Conservation (phyloP, 2,329 filamentous ascomycete species). For the Penicillium sp. region DNA sequence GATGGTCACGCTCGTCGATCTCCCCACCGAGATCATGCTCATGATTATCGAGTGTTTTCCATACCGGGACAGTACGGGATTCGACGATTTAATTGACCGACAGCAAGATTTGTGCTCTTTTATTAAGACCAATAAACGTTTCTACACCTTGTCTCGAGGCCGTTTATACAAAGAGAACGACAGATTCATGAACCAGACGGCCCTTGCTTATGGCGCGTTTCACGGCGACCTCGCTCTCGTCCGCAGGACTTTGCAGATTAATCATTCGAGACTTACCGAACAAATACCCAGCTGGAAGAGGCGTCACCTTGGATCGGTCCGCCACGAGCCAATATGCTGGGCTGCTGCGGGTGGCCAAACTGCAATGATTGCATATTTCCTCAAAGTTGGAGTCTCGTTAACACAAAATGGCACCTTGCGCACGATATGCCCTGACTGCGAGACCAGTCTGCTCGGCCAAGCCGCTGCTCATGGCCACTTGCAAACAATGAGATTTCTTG, state of each 20-base stretch:
- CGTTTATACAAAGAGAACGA: neutral
- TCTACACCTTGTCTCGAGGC: neutral
- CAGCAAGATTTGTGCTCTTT: neutral
- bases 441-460: neutral
- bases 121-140: neutral
- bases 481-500: neutral
- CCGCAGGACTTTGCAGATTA: neutral
- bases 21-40: neutral
- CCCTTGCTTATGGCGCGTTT: conserved; percentile 1
- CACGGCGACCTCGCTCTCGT: neutral
- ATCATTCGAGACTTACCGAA: neutral
- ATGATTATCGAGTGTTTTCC: neutral
- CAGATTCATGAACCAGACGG: neutral
- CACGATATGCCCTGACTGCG: neutral
- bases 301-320: neutral
- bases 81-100: neutral
- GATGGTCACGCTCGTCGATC: neutral
- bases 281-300: neutral
- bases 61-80: neutral
- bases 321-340: conserved; percentile 2
- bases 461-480: neutral
- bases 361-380: neutral
- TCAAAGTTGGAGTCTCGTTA: neutral
- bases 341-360: neutral
- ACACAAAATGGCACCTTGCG: neutral